phyloP scores from a whole-genome alignment of 2,329 filamentous ascomycete species.

The Lithohypha guttulata region DNA sequence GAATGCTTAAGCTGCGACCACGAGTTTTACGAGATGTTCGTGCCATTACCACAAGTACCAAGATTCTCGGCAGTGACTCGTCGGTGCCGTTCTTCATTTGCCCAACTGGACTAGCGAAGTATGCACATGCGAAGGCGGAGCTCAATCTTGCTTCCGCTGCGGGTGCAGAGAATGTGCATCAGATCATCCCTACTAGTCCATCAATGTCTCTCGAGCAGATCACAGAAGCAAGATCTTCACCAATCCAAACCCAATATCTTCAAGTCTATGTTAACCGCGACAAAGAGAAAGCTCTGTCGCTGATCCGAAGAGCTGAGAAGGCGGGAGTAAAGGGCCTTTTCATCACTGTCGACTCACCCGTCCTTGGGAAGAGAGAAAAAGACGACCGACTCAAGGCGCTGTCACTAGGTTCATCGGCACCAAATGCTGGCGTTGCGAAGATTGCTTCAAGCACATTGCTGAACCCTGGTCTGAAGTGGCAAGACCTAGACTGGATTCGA shows the following conservation, averaged over 20 bases:
- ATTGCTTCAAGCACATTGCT: conserved; percentile 31
- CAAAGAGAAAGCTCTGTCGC: conserved; percentile 38
- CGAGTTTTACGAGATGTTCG: conserved; percentile 35
- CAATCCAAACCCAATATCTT: conserved; percentile 27
- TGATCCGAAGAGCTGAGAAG: conserved; percentile 38
- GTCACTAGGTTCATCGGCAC: conserved; percentile 26
- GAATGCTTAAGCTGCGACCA: conserved; percentile 38
- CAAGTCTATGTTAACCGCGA: conserved; percentile 53
- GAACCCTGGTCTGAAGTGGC: conserved; percentile 43
- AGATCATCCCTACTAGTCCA: conserved; percentile 29
- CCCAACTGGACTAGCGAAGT: conserved; percentile 7
- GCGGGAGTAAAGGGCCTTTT: conserved; percentile 40
- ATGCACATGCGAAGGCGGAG: conserved; percentile 5
- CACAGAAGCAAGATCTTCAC: conserved; percentile 1
- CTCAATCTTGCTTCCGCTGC: conserved; percentile 5
- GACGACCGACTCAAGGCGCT: conserved; percentile 43
- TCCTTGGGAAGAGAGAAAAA: conserved; percentile 45
- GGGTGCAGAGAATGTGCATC: conserved; percentile 4
- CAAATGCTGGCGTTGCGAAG: conserved; percentile 7
- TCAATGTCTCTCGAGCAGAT: conserved; percentile 20
- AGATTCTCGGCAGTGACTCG: conserved; percentile 25
- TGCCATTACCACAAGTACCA: conserved; percentile 27
- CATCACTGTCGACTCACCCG: conserved; percentile 46
- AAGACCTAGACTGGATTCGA: conserved; percentile 44
- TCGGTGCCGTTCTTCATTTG: conserved; percentile 32